Percentiles rank a stretch among this genome's conserved stretches.
Conservation (phyloP, 2,329 filamentous ascomycete genomes). For the Sporothrix globosa region DNA sequence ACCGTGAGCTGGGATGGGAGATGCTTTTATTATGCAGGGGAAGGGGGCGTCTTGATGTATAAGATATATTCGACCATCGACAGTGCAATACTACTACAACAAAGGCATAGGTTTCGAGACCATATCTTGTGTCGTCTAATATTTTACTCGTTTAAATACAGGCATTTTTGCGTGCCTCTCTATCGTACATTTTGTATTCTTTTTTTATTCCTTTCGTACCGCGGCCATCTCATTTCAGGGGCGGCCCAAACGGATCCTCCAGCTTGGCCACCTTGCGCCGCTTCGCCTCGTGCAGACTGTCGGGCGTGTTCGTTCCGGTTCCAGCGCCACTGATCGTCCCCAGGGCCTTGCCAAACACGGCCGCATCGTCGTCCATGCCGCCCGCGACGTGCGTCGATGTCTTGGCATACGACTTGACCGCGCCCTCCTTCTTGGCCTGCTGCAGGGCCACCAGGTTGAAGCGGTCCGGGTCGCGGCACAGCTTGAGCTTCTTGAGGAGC, state of each 20-base stretch:
- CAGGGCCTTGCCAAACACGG: slow-evolving; percentile 33
- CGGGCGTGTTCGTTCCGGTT: slow-evolving; percentile 38
- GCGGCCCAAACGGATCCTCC: slow-evolving; percentile 55
- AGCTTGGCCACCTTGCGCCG: slow-evolving; percentile 49
- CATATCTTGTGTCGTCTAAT: neutral
- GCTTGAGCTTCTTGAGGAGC: slow-evolving; percentile 69
- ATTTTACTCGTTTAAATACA: neutral
- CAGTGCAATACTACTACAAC: too few relatives aligned
- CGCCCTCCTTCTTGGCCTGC: slow-evolving; percentile 62
- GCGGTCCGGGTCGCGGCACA: slow-evolving; percentile 74
- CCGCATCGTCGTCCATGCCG: slow-evolving; percentile 34
- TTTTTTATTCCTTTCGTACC: neutral
- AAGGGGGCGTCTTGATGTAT: too few relatives aligned
- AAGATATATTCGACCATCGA: too few relatives aligned
- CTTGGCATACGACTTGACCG: slow-evolving; percentile 41
- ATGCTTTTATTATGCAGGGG: too few relatives aligned
- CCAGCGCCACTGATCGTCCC: slow-evolving; percentile 28
- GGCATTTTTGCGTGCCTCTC: neutral
- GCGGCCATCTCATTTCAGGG: slow-evolving; percentile 38
- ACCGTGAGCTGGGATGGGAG: too few relatives aligned
- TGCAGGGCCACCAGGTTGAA: slow-evolving; percentile 72
- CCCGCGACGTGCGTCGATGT: slow-evolving; percentile 51
- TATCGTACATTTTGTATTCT: neutral
- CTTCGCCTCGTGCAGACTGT: slow-evolving; percentile 46
- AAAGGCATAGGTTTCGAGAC: neutral